These are phyloP conservation scores for Pleurotus djamor DNA, from an alignment of 768 basidiomycete genomes.

Conservation along the genomic window DNA sequence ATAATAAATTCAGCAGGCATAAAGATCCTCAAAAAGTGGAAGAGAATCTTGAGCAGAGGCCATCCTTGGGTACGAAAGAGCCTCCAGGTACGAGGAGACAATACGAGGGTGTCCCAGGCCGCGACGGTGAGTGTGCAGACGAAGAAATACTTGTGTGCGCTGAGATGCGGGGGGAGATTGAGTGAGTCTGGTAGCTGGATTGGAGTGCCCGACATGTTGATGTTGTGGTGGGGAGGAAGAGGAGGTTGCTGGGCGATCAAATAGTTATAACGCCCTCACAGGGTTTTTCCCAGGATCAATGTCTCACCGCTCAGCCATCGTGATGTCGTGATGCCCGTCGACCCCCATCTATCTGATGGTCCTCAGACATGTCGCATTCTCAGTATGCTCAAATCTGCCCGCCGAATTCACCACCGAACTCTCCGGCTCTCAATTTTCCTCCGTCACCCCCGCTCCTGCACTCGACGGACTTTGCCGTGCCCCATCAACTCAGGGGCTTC, in stretches of 20 bases:
- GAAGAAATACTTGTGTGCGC: constrained; percentile 86
- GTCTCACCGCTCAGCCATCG: background rate
- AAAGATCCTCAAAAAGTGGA: constrained; percentile 70
- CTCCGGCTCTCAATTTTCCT: too few relatives aligned
- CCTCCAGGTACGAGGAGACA: constrained; percentile 76
- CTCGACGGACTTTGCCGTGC: background rate
- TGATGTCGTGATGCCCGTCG: background rate
- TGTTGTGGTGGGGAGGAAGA: constrained; percentile 9
- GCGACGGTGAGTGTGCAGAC: constrained; percentile 89
- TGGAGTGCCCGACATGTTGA: constrained; percentile 25
- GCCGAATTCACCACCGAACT: too few relatives aligned
- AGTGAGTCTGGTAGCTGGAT: constrained; percentile 60
- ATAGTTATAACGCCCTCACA: background rate
- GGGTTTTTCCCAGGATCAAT: background rate
- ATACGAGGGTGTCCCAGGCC: constrained; percentile 87
- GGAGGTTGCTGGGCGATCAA: constrained; percentile 2
- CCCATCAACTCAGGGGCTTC: background rate
- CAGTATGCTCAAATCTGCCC: too few relatives aligned
- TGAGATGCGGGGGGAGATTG: constrained; percentile 73
- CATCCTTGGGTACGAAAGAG: constrained; percentile 63
- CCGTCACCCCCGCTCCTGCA: background rate
- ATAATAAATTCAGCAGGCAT: constrained; percentile 80
- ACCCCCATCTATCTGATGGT: background rate
- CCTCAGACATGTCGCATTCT: too few relatives aligned
- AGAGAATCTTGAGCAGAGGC: constrained; percentile 77